Evolutionary conservation across 2,329 filamentous ascomycete genomes (phyloP).

Genomic region (Calonectria pseudoturangicola): DNA sequence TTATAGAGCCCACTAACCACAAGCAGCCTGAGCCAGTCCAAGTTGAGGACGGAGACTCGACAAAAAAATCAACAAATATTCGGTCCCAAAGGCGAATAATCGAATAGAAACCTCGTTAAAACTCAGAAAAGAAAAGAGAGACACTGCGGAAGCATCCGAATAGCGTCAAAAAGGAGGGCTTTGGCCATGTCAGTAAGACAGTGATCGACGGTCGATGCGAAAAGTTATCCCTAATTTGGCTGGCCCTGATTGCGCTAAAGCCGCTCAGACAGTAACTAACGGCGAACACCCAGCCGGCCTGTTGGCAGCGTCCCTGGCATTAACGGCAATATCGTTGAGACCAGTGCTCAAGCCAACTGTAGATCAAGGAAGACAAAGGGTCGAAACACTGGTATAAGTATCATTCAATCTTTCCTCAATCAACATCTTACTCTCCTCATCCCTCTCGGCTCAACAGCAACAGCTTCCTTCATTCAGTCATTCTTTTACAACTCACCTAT

Average conservation of each 20-base stretch:
- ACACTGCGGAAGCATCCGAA: background rate
- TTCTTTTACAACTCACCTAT: constrained; percentile 6
- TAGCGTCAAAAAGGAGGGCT: background rate
- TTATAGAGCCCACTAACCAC: background rate
- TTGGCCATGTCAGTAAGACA: background rate
- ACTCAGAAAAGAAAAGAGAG: background rate
- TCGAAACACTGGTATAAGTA: constrained; percentile 4
- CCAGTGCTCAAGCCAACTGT: background rate
- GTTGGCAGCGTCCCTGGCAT: background rate
- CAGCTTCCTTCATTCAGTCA: constrained; percentile 9
- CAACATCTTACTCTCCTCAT: background rate
- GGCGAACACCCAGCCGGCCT: constrained; percentile 3
- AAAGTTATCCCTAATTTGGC: constrained; percentile 14
- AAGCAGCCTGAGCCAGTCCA: background rate
- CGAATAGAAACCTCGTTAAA: background rate
- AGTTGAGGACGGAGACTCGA: background rate
- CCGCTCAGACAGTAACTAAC: constrained; percentile 13
- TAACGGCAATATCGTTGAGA: background rate
- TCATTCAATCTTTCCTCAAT: background rate
- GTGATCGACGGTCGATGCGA: background rate
- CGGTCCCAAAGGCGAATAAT: background rate
- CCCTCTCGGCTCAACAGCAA: constrained; percentile 21
- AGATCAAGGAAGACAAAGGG: background rate
- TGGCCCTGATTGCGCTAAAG: constrained; percentile 1
- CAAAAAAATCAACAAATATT: background rate